These are phyloP conservation scores for Gryganskiella cystojenkinii DNA, from an alignment of 192 early-diverging fungal genomes.

Conservation along the genomic window DNA sequence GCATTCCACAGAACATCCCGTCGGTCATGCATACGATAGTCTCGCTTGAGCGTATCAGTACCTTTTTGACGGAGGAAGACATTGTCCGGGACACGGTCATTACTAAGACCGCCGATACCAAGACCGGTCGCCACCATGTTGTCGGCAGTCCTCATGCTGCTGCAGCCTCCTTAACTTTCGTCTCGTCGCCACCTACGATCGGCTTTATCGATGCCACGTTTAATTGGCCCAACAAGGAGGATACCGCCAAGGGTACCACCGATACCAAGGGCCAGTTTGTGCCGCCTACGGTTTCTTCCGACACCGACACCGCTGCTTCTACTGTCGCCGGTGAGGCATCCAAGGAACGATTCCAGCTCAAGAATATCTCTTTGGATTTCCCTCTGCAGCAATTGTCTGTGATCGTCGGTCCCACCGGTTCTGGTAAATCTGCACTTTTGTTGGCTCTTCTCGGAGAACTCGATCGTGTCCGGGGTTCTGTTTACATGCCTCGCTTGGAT, in stretches of 20 bases:
- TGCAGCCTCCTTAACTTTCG: background rate
- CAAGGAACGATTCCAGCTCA: constrained; percentile 58
- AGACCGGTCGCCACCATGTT: no score
- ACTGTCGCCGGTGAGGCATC: background rate
- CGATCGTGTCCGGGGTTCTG: constrained; percentile 41
- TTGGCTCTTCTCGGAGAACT: constrained; percentile 86
- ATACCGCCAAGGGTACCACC: constrained; percentile 46
- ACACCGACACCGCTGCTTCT: constrained; percentile 63
- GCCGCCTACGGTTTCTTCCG: constrained; percentile 48
- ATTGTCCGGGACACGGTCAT: background rate
- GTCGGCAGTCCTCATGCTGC: no score
- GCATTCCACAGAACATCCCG: constrained; percentile 61
- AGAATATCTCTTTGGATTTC: constrained; percentile 71
- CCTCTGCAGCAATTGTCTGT: constrained; percentile 73
- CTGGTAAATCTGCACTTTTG: constrained; percentile 85
- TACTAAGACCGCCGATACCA: constrained; percentile 60
- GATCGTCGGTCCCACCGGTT: constrained; percentile 85
- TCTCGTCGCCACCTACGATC: constrained; percentile 32
- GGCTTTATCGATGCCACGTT: constrained; percentile 74
- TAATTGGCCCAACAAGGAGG: constrained; percentile 57
- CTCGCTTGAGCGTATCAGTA: background rate
- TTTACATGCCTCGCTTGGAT: constrained; percentile 50
- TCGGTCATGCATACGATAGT: constrained; percentile 55
- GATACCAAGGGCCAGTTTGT: background rate
- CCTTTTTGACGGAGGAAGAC: background rate